These are phyloP conservation scores for Paecilomyces dactylethromorphus DNA, from an alignment of 2,329 filamentous ascomycete genomes.

Conservation along the genomic window DNA sequence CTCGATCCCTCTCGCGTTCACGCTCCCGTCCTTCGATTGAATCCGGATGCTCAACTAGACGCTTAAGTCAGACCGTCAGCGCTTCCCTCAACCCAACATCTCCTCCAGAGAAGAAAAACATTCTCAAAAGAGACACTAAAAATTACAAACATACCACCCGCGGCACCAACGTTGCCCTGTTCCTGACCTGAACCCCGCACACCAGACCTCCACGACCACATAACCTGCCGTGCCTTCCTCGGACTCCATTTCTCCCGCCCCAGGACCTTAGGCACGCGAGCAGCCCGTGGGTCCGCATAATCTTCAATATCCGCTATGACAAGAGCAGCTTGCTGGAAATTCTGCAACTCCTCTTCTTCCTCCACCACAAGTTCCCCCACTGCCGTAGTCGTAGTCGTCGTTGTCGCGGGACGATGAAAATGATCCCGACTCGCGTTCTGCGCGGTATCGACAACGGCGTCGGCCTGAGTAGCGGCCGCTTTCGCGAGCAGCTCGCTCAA, in stretches of 20 bases:
- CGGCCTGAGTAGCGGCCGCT: slow-evolving; percentile 20
- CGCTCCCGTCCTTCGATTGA: slow-evolving; percentile 29
- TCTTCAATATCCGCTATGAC: slow-evolving; percentile 38
- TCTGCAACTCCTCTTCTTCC: slow-evolving; percentile 8
- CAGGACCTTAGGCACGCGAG: slow-evolving; percentile 35
- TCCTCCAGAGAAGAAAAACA: background rate
- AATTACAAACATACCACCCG: slow-evolving; percentile 21
- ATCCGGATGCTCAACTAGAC: slow-evolving; percentile 50
- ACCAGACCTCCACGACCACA: slow-evolving; percentile 8
- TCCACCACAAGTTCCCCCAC: slow-evolving; percentile 9
- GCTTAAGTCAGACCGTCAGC: slow-evolving; percentile 59
- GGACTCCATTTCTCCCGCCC: slow-evolving; percentile 31
- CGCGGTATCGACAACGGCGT: slow-evolving; percentile 18
- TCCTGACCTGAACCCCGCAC: slow-evolving; percentile 15
- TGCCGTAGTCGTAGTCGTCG: background rate
- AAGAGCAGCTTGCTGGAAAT: slow-evolving; percentile 9
- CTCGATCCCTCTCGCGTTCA: slow-evolving; percentile 22
- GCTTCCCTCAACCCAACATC: slow-evolving; percentile 9
- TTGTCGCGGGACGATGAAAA: slow-evolving; percentile 1
- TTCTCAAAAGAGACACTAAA: slow-evolving; percentile 3
- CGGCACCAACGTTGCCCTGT: slow-evolving; percentile 16
- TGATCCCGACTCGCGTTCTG: slow-evolving; percentile 4
- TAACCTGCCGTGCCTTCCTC: slow-evolving; percentile 13
- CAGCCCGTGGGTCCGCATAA: slow-evolving; percentile 28
- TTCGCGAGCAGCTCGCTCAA: slow-evolving; percentile 46